Evolutionary conservation across 2,329 filamentous ascomycete genomes (phyloP).

Genomic region (Clonostachys byssicola): DNA sequence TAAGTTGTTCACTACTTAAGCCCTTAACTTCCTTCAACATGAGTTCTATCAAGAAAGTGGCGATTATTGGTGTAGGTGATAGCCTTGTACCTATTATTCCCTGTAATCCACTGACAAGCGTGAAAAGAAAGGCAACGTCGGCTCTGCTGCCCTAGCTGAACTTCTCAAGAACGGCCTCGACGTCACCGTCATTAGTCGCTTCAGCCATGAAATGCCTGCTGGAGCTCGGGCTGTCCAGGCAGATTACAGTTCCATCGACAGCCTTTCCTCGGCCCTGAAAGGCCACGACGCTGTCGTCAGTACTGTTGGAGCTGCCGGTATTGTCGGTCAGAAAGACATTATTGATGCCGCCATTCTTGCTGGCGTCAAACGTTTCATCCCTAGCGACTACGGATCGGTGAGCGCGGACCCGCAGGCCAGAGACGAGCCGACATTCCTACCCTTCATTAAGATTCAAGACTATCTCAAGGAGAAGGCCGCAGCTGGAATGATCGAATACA

Average conservation of each 20-base stretch:
- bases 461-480: slow-evolving; percentile 25
- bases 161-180: background rate
- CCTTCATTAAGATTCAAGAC: slow-evolving; percentile 31
- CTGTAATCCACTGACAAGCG: background rate
- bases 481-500: slow-evolving; percentile 41
- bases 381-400: slow-evolving; percentile 40
- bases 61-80: background rate
- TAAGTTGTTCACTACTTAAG: no score
- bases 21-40: background rate
- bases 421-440: slow-evolving; percentile 42
- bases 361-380: slow-evolving; percentile 52
- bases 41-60: background rate
- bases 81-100: background rate
- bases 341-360: slow-evolving; percentile 49
- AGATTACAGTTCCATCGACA: slow-evolving; percentile 26
- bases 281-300: slow-evolving; percentile 46
- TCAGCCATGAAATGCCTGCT: slow-evolving; percentile 7
- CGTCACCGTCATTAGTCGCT: background rate
- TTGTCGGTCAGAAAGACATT: slow-evolving; percentile 28
- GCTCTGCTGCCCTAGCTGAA: background rate
- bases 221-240: slow-evolving; percentile 6
- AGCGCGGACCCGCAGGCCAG: slow-evolving; percentile 17
- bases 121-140: background rate
- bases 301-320: slow-evolving; percentile 21
- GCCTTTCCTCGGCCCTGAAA: slow-evolving; percentile 39